Base-by-base conservation (phyloP, 176 grass and related monocot genomes). In the Thalia dealbata region DNA sequence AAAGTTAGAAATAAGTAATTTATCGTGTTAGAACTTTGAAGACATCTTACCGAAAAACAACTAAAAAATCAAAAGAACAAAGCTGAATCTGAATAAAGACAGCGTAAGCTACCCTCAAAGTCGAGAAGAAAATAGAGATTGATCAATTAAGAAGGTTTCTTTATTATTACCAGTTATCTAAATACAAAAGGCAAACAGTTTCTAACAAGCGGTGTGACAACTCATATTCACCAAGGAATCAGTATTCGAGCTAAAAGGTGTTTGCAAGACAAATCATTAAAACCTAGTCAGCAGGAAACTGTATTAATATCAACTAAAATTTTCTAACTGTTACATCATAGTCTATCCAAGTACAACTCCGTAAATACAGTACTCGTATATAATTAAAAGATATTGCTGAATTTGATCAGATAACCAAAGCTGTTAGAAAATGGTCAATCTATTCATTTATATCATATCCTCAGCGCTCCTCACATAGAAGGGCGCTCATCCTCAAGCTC, bases 1-100 rank as follows among this genome's bases (percentile, higher is more conserved):
- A 69, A 73, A 83, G 14, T 35, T 42, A n/a, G 65, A 11, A 15
- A 84, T 79, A 62, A 74, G 44, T 29, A 76, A 72, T 79, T 7
- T 71, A 59, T 66, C 65, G 75, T 12, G 56, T 61, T 60, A 46
- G 30, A 38, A 38, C 32, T 75, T 52, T 75, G 10, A 52, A 78
- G 55, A 66, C 77, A 64, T 26, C 4, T 69, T 64, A 75, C 23
- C 26, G 77, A 72, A 14, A 69, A 22, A 11, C 28, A 5, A 27
- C 6, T 3, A 50, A 14, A 48, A 58, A 6, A 45, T 69, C 22
- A 22, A 22, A 38, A 60, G 7, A 21, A 60, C 16, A 58, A 18
- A 60, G 22, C 5, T 18, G 21, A 22, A 60, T 14, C 5, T 26
- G 13, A 14, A 30, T 13, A 22, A 64, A 30, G 61, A n/a, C 18